phyloP scores from a whole-genome alignment of 169 alveolate genomes.

The Plasmodium berghei region DNA sequence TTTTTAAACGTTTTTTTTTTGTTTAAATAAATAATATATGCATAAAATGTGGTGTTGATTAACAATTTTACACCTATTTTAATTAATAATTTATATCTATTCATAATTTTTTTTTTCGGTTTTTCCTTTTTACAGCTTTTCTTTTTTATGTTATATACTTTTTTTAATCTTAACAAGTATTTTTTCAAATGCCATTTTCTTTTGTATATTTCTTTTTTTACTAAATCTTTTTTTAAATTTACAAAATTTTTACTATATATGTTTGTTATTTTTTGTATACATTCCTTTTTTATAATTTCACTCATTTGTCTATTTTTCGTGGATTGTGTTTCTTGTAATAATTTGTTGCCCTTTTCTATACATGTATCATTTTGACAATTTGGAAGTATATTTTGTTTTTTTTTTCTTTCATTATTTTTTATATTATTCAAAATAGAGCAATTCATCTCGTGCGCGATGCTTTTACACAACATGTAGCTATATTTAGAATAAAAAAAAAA shows the following conservation, averaged over 20 bases:
- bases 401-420: conserved; percentile 3
- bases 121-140: neutral
- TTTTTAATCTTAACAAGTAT: neutral
- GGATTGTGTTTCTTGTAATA: neutral
- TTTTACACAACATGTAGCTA: conserved; percentile 14
- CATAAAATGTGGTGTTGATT: conserved; percentile 30
- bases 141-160: neutral
- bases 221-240: conserved; percentile 38
- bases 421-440: neutral
- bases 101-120: conserved; percentile 1
- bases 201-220: conserved; percentile 51
- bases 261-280: neutral
- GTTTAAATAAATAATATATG: conserved; percentile 51
- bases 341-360: neutral
- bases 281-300: conserved; percentile 6
- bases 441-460: neutral
- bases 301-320: neutral
- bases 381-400: neutral
- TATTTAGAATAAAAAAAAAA: conserved; percentile 3
- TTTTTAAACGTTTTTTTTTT: conserved; percentile 45
- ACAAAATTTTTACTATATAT: conserved; percentile 16
- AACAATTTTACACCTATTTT: conserved; percentile 53
- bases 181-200: conserved; percentile 16
- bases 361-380: too few relatives aligned
- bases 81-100: conserved; percentile 32